These are phyloP conservation scores for Globisporangium splendens DNA, from an alignment of 352 stramenopile species.

Conservation along the genomic window DNA sequence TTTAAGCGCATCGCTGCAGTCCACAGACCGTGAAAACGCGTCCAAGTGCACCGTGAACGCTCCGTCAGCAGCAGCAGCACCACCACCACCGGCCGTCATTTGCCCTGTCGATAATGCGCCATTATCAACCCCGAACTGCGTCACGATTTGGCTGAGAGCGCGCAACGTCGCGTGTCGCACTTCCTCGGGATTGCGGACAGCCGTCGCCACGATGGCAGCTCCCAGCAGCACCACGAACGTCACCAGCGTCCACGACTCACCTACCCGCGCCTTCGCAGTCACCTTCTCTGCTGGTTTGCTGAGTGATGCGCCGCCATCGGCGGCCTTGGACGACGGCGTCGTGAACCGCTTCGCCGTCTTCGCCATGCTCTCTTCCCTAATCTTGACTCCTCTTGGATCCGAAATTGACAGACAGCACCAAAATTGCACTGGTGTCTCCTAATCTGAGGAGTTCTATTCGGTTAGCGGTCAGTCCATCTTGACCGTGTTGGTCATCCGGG, in stretches of 20 bases:
- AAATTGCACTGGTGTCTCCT: too few relatives aligned
- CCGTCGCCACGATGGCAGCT: slow-evolving; percentile 1
- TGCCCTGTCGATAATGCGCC: too few relatives aligned
- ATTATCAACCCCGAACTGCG: slow-evolving; percentile 1
- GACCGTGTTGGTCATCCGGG: too few relatives aligned
- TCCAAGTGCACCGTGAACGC: not conserved
- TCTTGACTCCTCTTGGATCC: too few relatives aligned
- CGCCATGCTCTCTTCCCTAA: too few relatives aligned
- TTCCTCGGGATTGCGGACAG: slow-evolving; percentile 1
- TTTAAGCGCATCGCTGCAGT: slow-evolving; percentile 30
- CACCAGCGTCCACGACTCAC: not conserved
- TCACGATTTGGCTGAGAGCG: slow-evolving; percentile 6
- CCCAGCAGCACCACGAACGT: slow-evolving; percentile 6
- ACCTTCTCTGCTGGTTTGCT: not conserved
- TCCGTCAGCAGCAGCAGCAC: not conserved
- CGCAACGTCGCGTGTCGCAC: slow-evolving; percentile 6
- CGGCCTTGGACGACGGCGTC: too few relatives aligned
- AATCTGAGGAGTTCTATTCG: too few relatives aligned
- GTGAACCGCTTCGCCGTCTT: too few relatives aligned
- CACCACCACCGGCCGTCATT: not conserved
- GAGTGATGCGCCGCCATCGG: not conserved
- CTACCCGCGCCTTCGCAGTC: not conserved
- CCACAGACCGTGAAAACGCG: slow-evolving; percentile 12
- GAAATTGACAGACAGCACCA: too few relatives aligned
- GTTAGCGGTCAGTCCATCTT: too few relatives aligned